Evolutionary conservation across 2,329 filamentous ascomycete genomes (phyloP).

Genomic region (Aspergillus oerlinghausenensis): DNA sequence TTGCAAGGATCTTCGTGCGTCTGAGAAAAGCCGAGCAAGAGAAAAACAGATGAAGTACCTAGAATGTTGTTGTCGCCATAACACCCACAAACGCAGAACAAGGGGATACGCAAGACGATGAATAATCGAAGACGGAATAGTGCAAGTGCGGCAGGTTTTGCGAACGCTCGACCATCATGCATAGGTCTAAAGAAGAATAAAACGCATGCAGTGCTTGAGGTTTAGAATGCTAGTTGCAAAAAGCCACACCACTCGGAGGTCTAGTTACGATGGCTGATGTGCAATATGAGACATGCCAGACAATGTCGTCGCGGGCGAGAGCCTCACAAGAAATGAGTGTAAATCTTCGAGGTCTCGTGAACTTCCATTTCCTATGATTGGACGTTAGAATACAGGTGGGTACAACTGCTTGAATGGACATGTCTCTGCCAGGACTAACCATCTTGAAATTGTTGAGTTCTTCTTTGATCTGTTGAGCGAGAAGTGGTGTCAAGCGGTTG

Average conservation of each 20-base stretch:
- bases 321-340: conserved; percentile 97
- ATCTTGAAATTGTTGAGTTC: conserved; percentile 99
- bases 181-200: conserved; percentile 17
- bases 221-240: conserved; percentile 15
- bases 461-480: conserved; percentile 98
- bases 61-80: conserved; percentile 13
- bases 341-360: conserved; percentile 96
- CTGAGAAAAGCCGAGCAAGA: conserved; percentile 6
- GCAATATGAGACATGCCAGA: conserved; percentile 12
- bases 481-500: conserved; percentile 92
- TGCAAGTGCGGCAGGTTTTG: conserved; percentile 3
- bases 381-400: not conserved
- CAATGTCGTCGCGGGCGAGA: conserved; percentile 28
- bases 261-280: conserved; percentile 15
- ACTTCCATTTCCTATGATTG: conserved; percentile 92
- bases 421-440: conserved; percentile 53
- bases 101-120: not conserved
- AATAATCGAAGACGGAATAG: not conserved
- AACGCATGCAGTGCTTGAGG: conserved; percentile 14
- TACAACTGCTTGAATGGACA: not conserved
- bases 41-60: conserved; percentile 7
- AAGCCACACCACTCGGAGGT: conserved; percentile 17
- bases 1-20: conserved; percentile 12
- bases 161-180: conserved; percentile 9
- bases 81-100: conserved; percentile 16